Evolutionary conservation across 768 basidiomycete species (phyloP), one percentile per base, ranked within the genome.

Genomic region (Leccinellum rugosiceps): DNA sequence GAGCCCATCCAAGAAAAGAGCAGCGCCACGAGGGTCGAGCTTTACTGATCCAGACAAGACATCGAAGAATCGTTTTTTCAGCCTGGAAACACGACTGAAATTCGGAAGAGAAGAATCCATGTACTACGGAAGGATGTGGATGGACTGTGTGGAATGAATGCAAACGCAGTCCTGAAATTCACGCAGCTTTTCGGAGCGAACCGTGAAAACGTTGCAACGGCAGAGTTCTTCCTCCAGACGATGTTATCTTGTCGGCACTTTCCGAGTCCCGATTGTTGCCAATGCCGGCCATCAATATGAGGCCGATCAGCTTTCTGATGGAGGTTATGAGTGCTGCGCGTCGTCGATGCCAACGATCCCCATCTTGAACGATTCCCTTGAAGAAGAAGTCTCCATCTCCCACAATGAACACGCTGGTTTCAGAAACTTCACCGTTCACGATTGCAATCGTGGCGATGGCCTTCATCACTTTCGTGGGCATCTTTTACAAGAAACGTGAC

Each of bases 1-100:
- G 13, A 84, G 67, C 1, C 76, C 79, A 56, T 84, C 75, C 5
- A 84, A 65, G 55, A 83, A 83, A 13, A 69, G 72, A 1, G 48
- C n/a, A 5, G 63, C 58, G 3, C 62, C 48, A 5, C 61, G 63
- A 30, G 61, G 13, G 1, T 70, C 62, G 4, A 80, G 46, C 6
- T 47, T 19, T 7, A 60, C 58, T 23, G 62, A 63, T 6, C 75
- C 78, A 15, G 50, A 53, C 0, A 78, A 41, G 7, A 78, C 58
- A 31, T 65, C 50, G 10, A 72, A 48, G 31, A 80, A 73, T 41
- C 70, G 62, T 54, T 74, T 78, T 31, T 64, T 68, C 14, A 80
- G 65, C 17, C 52, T 59, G 3, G 57, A 13, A 45, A 48, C 15
- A n/a, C 65, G 62, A 10, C 14, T 34, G 6, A 57, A n/a, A 13